A percentile compares a stretch with the other conserved stretches of the same genome.
These are phyloP conservation scores for Fraxinus americana DNA, from an alignment of 257 asterid genomes.

Conservation along the genomic window DNA sequence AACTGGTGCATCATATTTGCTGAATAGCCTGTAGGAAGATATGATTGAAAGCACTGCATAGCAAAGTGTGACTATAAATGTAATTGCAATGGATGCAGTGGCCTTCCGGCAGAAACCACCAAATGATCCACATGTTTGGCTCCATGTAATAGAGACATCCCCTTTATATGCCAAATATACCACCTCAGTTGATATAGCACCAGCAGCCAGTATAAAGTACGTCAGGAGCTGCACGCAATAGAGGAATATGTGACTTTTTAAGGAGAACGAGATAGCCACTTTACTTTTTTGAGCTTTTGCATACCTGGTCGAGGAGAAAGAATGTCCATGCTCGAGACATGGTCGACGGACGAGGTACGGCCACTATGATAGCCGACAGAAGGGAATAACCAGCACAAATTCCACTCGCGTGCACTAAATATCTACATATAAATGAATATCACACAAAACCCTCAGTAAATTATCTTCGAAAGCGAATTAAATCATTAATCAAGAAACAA, in stretches of 20 bases:
- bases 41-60: constrained; percentile 72
- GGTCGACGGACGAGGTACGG: constrained; percentile 72
- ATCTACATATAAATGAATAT: constrained; percentile 35
- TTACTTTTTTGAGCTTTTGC: background rate
- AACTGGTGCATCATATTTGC: constrained; percentile 80
- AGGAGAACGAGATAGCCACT: background rate
- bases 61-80: constrained; percentile 69
- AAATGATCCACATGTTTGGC: constrained; percentile 66
- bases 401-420: constrained; percentile 87
- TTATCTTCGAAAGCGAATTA: background rate
- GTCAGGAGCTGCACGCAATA: constrained; percentile 59
- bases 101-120: constrained; percentile 77
- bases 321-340: constrained; percentile 84
- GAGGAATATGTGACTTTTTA: background rate
- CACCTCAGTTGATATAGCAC: constrained; percentile 43
- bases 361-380: constrained; percentile 77
- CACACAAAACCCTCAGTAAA: no score
- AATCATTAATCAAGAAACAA: no score
- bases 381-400: constrained; percentile 96
- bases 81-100: constrained; percentile 60
- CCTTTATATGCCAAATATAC: constrained; percentile 17
- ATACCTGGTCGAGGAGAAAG: constrained; percentile 87
- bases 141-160: constrained; percentile 68
- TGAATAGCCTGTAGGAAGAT: constrained; percentile 81
- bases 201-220: constrained; percentile 74